Percentiles rank a stretch among this genome's conserved stretches.
phyloP scores from a whole-genome alignment of 148 eudicot genomes.

The Persicaria maculosa region DNA sequence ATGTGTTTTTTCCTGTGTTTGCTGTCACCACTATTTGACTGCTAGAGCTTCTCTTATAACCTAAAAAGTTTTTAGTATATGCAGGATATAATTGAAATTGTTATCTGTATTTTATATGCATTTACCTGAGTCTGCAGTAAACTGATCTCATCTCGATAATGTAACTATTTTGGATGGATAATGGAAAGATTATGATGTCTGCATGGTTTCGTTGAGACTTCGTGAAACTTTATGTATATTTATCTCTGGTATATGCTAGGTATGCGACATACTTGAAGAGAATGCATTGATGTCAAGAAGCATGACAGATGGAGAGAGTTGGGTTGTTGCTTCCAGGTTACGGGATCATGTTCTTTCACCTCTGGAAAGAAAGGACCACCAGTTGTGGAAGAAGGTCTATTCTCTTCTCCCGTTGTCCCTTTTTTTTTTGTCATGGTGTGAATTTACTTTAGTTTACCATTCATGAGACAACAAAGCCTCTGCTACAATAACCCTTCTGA shows the following conservation, averaged over 20 bases:
- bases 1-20: neutral
- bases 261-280: constrained; percentile 88
- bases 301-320: constrained; percentile 53
- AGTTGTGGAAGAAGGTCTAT: constrained; percentile 78
- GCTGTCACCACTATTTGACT: neutral
- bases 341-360: constrained; percentile 91
- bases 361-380: constrained; percentile 69
- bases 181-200: neutral
- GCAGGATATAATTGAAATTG: neutral
- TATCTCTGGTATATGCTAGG: constrained; percentile 29
- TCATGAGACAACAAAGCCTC: neutral
- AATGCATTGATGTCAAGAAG: constrained; percentile 54
- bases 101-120: neutral
- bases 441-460: neutral
- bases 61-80: neutral
- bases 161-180: neutral
- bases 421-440: neutral
- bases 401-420: neutral
- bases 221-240: constrained; percentile 2
- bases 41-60: neutral
- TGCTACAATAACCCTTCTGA: neutral
- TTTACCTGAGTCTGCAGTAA: neutral
- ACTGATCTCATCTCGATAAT: neutral
- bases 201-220: neutral
- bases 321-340: constrained; percentile 94